Base-by-base conservation (phyloP, 495 filamentous ascomycete genomes). In the Aspergillus egyptiacus region DNA sequence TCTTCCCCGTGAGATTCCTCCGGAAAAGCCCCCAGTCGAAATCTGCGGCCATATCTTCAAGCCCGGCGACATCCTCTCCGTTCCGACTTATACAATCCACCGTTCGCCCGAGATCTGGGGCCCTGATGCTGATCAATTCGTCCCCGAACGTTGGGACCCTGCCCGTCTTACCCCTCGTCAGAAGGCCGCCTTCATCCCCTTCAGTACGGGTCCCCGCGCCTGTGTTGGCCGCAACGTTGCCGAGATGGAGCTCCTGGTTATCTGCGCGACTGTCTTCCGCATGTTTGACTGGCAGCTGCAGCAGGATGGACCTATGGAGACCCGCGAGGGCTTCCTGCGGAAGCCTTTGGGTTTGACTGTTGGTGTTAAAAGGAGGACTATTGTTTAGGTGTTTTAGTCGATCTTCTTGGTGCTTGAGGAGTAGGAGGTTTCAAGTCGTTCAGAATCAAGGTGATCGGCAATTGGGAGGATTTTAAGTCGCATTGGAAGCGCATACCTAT, bases 211-310 rank as follows among this genome's bases (percentile, higher is more conserved):
- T 0, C 89, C 90, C 2, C 67, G 89, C 14, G 78, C 84, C 5
- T 95, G 89, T 54, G 87, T 95, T 13, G 89, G 89, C 0, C 65
- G 87, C 38, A 93, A 91, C 61, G 85, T 96, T 15, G 90, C 90
- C 0, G 90, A 95, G 76, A 94, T 96, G 89, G 90, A 95, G 63
- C 72, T 96, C 68, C 81, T 84, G 53, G 74, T 91, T 39, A 93
- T 94, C 48, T 82, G 82, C 31, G 78, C 77, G 2, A 88, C 86
- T 13, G 85, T 91, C 60, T 87, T 85, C 62, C 65, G 81, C 22
- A 65, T 85, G 45, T 96, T 86, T 60, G 81, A 88, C 22, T 89
- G 91, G 58, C 72, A 79, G 55, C 61, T 91, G 34, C 64, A 82
- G 56, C 85, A 93, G 71, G 62, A 69, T 3, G 77, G 78, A 3